A percentile compares a stretch with the other conserved stretches of the same genome.
phyloP scores from a whole-genome alignment of 1,284 basidiomycete species.

The Austroboletus olivaceoglutinosus region DNA sequence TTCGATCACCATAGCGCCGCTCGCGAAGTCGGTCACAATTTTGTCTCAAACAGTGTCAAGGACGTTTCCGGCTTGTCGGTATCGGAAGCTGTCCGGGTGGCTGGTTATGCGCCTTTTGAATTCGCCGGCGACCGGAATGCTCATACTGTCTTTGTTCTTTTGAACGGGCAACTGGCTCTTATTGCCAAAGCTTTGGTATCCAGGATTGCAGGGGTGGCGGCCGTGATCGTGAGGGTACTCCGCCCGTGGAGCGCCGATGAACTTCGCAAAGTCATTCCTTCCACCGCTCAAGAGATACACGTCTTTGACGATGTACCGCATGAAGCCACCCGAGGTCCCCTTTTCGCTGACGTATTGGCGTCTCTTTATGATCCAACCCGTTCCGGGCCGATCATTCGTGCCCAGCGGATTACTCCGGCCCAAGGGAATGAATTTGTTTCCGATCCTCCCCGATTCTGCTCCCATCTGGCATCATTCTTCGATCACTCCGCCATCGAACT shows the following conservation, averaged over 20 bases:
- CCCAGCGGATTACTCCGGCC: slow-evolving; percentile 58
- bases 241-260: slow-evolving; percentile 72
- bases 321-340: slow-evolving; percentile 55
- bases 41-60: slow-evolving; percentile 35
- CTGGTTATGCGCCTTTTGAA: slow-evolving; percentile 66
- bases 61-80: slow-evolving; percentile 36
- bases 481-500: slow-evolving; percentile 23
- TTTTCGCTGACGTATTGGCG: slow-evolving; percentile 74
- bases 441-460: slow-evolving; percentile 43
- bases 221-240: slow-evolving; percentile 70
- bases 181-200: slow-evolving; percentile 51
- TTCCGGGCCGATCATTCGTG: slow-evolving; percentile 47
- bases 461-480: slow-evolving; percentile 42
- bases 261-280: slow-evolving; percentile 57
- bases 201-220: slow-evolving; percentile 50
- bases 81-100: slow-evolving; percentile 46
- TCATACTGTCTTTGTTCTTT: slow-evolving; percentile 55
- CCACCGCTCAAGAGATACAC: slow-evolving; percentile 54
- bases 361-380: slow-evolving; percentile 48
- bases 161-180: slow-evolving; percentile 71
- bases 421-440: slow-evolving; percentile 54
- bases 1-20: slow-evolving; percentile 74
- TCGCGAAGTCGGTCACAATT: slow-evolving; percentile 63
- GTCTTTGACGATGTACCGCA: slow-evolving; percentile 76
- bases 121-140: slow-evolving; percentile 63